Conservation (phyloP, 768 basidiomycete genomes). For the Lentinula lateritia region DNA sequence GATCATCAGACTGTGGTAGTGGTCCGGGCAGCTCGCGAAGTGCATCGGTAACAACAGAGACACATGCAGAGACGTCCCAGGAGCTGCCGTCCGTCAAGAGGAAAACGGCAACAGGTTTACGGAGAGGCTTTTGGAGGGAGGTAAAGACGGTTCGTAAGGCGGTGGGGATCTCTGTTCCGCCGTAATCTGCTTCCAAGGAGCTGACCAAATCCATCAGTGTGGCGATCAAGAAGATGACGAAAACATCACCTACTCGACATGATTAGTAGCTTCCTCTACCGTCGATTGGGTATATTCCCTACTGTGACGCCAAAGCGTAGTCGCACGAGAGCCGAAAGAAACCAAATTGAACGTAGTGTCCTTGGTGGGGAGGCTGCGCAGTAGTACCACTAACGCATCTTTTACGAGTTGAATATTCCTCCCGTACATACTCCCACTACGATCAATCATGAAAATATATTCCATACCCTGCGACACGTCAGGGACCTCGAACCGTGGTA, state of each 20-base stretch:
- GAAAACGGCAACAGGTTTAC: constrained; percentile 6
- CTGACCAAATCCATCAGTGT: neutral
- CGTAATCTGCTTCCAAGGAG: constrained; percentile 3
- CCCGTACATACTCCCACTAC: too few species aligned
- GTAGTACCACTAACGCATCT: too few species aligned
- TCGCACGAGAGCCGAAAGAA: too few species aligned
- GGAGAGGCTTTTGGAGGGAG: neutral
- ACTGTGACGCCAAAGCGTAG: too few species aligned
- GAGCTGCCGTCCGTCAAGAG: constrained; percentile 11
- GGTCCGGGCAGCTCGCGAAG: neutral
- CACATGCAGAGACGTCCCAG: constrained; percentile 4
- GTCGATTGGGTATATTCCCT: neutral
- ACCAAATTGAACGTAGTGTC: too few species aligned
- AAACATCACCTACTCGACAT: neutral
- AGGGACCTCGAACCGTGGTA: too few species aligned
- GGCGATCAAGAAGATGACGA: neutral
- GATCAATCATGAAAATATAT: too few species aligned
- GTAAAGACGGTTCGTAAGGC: constrained; percentile 3
- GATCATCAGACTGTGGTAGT: neutral
- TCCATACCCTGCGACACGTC: too few species aligned
- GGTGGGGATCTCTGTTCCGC: constrained; percentile 10
- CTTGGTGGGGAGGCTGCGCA: too few species aligned
- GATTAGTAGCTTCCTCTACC: neutral
- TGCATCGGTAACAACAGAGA: neutral
- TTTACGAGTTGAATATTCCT: too few species aligned